Conservation (phyloP, 1,284 basidiomycete species). For the Cystobasidiaceae sp. region DNA sequence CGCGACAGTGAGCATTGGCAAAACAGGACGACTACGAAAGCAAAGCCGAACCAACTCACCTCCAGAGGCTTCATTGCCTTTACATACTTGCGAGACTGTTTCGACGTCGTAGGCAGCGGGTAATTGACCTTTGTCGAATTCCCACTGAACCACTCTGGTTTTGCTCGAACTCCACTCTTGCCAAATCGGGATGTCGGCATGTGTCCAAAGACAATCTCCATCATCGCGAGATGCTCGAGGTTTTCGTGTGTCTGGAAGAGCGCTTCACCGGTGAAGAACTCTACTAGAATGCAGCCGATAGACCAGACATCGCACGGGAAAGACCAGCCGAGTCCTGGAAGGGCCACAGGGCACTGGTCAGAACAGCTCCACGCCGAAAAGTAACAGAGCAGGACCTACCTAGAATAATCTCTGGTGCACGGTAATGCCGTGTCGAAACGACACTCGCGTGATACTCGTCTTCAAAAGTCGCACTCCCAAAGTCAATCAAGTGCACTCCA, state of each 20-base stretch:
- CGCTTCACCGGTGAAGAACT: slow-evolving; percentile 96
- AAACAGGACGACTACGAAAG: neutral
- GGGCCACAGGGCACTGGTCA: neutral
- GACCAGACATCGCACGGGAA: slow-evolving; percentile 99
- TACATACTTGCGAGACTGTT: slow-evolving; percentile 91
- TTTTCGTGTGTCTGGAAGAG: slow-evolving; percentile 99
- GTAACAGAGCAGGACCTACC: slow-evolving; percentile 54
- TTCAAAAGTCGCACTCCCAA: slow-evolving; percentile 96
- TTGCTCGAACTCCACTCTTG: slow-evolving; percentile 52
- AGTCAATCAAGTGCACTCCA: slow-evolving; percentile 95
- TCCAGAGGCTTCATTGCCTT: slow-evolving; percentile 71
- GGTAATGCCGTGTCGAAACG: slow-evolving; percentile 95
- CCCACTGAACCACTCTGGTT: slow-evolving; percentile 89
- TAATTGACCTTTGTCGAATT: slow-evolving; percentile 72
- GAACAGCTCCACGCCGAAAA: slow-evolving; percentile 5
- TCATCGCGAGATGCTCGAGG: slow-evolving; percentile 98
- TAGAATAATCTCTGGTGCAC: slow-evolving; percentile 97
- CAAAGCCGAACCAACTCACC: slow-evolving; percentile 52
- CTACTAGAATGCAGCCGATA: slow-evolving; percentile 95
- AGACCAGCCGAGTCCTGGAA: slow-evolving; percentile 86
- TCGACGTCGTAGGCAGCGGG: slow-evolving; percentile 78
- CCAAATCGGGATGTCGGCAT: slow-evolving; percentile 75
- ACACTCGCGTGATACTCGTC: slow-evolving; percentile 98
- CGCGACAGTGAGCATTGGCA: neutral
- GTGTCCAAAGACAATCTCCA: slow-evolving; percentile 97